These are phyloP conservation scores for Myxozyma neglecta DNA, from an alignment of 805 yeast genomes.

Conservation along the genomic window DNA sequence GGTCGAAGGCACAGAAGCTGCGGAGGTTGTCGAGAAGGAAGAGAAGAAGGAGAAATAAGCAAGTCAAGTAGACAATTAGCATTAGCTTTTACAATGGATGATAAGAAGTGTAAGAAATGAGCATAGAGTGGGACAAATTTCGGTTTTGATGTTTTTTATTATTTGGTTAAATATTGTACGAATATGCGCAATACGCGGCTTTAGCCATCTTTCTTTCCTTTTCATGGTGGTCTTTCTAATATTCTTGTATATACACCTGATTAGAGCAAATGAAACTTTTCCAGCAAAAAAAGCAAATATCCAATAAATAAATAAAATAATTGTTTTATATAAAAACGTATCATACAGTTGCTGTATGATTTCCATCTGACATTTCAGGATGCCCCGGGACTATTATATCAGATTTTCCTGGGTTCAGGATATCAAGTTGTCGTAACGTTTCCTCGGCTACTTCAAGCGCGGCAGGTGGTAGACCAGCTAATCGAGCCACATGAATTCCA, in stretches of 20 bases:
- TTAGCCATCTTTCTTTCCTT: too few relatives aligned
- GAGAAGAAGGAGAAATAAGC: slow-evolving; percentile 22
- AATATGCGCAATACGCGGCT: background rate
- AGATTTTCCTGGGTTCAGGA: background rate
- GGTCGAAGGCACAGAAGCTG: slow-evolving; percentile 11
- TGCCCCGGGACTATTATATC: background rate
- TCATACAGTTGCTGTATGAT: background rate
- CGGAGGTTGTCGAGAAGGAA: slow-evolving; percentile 10
- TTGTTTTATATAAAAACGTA: too few relatives aligned
- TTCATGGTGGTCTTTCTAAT: too few relatives aligned
- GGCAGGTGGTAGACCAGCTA: slow-evolving; percentile 29
- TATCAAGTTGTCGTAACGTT: slow-evolving; percentile 6
- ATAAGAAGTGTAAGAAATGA: background rate
- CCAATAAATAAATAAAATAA: too few relatives aligned
- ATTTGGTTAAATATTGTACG: background rate
- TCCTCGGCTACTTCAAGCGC: slow-evolving; percentile 23
- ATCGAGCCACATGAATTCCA: slow-evolving; percentile 29
- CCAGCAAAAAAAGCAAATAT: too few relatives aligned
- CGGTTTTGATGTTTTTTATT: background rate
- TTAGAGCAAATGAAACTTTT: too few relatives aligned
- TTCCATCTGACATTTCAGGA: background rate
- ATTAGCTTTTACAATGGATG: background rate
- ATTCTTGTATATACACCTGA: too few relatives aligned
- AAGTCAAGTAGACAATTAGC: slow-evolving; percentile 10
- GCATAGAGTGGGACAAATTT: background rate